These are phyloP conservation scores for Gaultheria prostrata DNA, from an alignment of 148 eudicot species.

Conservation along the genomic window DNA sequence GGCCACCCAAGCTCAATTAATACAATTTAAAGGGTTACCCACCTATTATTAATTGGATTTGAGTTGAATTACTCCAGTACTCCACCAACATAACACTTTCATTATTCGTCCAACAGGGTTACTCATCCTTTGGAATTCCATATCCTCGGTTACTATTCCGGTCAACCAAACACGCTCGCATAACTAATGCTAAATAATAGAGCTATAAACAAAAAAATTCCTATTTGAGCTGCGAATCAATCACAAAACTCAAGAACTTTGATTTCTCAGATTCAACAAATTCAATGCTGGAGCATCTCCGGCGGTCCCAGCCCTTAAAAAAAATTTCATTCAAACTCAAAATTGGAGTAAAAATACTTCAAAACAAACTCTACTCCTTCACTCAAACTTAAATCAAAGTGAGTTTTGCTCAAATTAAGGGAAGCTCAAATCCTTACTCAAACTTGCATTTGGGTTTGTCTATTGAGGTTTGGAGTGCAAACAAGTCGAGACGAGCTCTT, in stretches of 20 bases:
- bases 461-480: too few relatives aligned
- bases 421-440: too few relatives aligned
- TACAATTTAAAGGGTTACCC: background rate
- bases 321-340: too few relatives aligned
- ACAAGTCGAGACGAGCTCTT: too few relatives aligned
- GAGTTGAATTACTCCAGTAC: background rate
- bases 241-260: background rate
- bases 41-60: background rate
- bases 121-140: background rate
- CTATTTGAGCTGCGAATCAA: background rate
- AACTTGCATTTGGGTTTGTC: too few relatives aligned
- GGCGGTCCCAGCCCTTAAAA: too few relatives aligned
- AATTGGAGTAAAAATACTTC: too few relatives aligned
- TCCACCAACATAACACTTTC: background rate
- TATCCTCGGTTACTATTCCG: background rate
- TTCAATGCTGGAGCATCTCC: background rate
- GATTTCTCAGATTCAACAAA: background rate
- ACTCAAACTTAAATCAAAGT: too few relatives aligned
- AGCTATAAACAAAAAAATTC: background rate
- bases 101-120: background rate
- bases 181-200: background rate
- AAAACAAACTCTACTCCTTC: too few relatives aligned
- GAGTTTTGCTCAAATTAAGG: too few relatives aligned
- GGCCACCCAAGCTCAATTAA: background rate
- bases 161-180: background rate